These are phyloP conservation scores for Fusarium decemcellulare DNA, from an alignment of 2,329 filamentous ascomycete genomes.

Conservation along the genomic window DNA sequence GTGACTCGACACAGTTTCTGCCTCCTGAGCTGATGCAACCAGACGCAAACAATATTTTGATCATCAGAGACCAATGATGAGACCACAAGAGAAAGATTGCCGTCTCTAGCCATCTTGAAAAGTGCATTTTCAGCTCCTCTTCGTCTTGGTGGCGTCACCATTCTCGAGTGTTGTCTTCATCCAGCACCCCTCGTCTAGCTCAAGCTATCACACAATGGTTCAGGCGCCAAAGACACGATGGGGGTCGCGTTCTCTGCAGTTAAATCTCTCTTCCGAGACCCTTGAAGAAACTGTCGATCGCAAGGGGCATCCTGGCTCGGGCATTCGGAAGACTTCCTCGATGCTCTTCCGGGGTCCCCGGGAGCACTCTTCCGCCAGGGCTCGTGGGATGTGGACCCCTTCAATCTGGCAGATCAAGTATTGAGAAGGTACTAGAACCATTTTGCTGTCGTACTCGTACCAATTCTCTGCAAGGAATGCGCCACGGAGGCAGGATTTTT, in stretches of 20 bases:
- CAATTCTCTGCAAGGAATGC: slow-evolving; percentile 16
- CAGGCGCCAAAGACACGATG: background rate
- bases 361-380: slow-evolving; percentile 5
- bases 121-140: background rate
- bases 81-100: background rate
- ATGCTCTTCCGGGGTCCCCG: slow-evolving; percentile 14
- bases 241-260: background rate
- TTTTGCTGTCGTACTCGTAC: background rate
- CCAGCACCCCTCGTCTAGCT: background rate
- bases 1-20: slow-evolving; percentile 21
- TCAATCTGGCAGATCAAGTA: slow-evolving; percentile 2
- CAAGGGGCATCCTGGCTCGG: slow-evolving; percentile 21
- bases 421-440: background rate
- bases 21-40: slow-evolving; percentile 12
- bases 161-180: slow-evolving; percentile 1
- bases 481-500: slow-evolving; percentile 21
- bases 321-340: slow-evolving; percentile 20
- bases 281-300: background rate
- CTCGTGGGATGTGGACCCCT: slow-evolving; percentile 10
- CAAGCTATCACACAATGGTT: background rate
- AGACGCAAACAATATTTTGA: background rate
- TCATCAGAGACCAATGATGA: no score
- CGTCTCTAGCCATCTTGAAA: background rate
- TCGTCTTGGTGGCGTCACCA: background rate
- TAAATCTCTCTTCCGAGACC: background rate